Evolutionary conservation across 306 rosid genomes (phyloP).

Genomic region (Chamaecrista fasciculata): DNA sequence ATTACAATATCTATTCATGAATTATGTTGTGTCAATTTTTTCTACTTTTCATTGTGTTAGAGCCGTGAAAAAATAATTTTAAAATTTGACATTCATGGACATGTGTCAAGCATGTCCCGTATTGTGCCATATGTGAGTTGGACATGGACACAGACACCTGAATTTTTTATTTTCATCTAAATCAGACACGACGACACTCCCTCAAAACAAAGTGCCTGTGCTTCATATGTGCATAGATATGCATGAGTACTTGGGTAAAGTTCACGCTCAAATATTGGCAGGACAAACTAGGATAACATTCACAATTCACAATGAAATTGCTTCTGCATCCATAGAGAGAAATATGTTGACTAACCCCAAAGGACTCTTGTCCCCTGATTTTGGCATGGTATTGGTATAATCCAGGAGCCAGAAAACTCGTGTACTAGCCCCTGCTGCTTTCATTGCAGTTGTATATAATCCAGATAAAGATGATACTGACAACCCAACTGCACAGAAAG

Average conservation of each 20-base stretch:
- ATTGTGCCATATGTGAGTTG: too few relatives aligned
- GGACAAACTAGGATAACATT: neutral
- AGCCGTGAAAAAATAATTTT: too few relatives aligned
- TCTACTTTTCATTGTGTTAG: too few relatives aligned
- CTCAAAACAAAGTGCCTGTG: too few relatives aligned
- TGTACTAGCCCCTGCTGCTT: conserved; percentile 55
- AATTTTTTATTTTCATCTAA: too few relatives aligned
- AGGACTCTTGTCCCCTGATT: conserved; percentile 43
- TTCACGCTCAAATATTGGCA: neutral
- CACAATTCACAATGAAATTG: neutral
- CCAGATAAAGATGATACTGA: conserved; percentile 45
- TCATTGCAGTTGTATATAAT: conserved; percentile 41
- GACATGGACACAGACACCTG: too few relatives aligned
- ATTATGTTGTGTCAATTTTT: too few relatives aligned
- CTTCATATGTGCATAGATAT: neutral
- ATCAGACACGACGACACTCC: too few relatives aligned
- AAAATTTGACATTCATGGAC: too few relatives aligned
- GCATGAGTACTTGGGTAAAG: neutral
- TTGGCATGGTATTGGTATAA: conserved; percentile 38
- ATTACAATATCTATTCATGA: too few relatives aligned
- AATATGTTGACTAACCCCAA: conserved; percentile 25
- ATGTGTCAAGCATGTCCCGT: too few relatives aligned
- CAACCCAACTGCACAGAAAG: conserved; percentile 34
- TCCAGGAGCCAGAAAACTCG: conserved; percentile 52
- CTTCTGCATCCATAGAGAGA: neutral